Percentiles rank a stretch among this genome's conserved stretches.
Evolutionary conservation across 805 yeast genomes (phyloP).

Genomic region (Myxozyma neotropica): DNA sequence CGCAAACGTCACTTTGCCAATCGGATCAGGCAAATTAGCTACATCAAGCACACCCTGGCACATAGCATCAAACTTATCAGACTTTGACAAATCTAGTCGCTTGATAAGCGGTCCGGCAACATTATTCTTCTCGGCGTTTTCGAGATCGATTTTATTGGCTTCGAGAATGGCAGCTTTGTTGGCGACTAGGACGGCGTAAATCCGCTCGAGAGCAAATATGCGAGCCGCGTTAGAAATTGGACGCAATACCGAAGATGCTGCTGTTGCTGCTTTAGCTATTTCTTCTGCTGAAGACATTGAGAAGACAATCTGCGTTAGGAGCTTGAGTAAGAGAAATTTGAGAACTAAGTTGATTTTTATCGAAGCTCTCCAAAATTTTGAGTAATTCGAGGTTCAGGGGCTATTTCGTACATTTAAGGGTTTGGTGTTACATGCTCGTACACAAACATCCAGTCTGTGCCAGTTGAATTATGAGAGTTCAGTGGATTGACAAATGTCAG

Average conservation of each 20-base stretch:
- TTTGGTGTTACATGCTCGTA: not conserved
- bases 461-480: not conserved
- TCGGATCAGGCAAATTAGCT: slow-evolving; percentile 85
- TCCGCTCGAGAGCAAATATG: slow-evolving; percentile 67
- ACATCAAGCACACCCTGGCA: slow-evolving; percentile 93
- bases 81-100: slow-evolving; percentile 77
- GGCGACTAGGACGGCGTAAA: slow-evolving; percentile 67
- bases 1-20: slow-evolving; percentile 84
- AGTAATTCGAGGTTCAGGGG: not conserved
- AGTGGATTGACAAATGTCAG: not conserved
- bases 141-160: slow-evolving; percentile 78
- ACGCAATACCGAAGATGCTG: slow-evolving; percentile 82
- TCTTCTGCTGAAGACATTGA: slow-evolving; percentile 54
- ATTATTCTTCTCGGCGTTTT: slow-evolving; percentile 51
- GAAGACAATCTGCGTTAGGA: not conserved
- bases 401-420: not conserved
- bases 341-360: not conserved
- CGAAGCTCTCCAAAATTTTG: not conserved
- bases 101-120: slow-evolving; percentile 61
- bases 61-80: slow-evolving; percentile 91
- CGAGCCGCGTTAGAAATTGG: slow-evolving; percentile 74
- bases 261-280: slow-evolving; percentile 78
- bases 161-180: slow-evolving; percentile 63
- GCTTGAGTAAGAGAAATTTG: not conserved
- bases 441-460: too few relatives aligned